These are phyloP conservation scores for Uromyces viciae-fabae DNA, from an alignment of 1,284 basidiomycete genomes.

Conservation along the genomic window DNA sequence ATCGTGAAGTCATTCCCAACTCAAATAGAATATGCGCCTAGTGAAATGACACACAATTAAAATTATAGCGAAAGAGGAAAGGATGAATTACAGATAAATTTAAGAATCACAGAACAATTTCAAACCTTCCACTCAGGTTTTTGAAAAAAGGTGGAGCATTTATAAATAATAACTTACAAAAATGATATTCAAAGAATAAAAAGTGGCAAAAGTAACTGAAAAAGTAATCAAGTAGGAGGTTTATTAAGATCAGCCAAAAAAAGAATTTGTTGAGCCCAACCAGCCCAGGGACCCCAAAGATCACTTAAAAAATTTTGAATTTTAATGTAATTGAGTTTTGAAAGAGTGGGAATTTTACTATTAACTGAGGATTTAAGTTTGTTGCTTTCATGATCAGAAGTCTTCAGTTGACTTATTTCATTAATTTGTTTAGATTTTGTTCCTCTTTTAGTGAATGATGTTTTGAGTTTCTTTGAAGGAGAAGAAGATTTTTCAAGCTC, in stretches of 20 bases:
- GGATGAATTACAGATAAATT: no score
- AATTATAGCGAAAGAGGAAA: no score
- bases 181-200: no score
- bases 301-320: not conserved
- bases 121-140: no score
- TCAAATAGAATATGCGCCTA: no score
- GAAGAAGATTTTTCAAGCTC: constrained; percentile 43
- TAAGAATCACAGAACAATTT: no score
- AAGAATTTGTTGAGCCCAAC: constrained; percentile 83
- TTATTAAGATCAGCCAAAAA: constrained; percentile 55
- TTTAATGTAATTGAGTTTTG: constrained; percentile 11
- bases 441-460: no score
- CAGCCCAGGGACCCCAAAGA: constrained; percentile 63
- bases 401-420: constrained; percentile 71
- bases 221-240: not conserved
- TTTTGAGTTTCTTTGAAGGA: constrained; percentile 49
- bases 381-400: constrained; percentile 60
- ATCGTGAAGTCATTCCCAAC: no score
- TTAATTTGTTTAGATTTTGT: constrained; percentile 68
- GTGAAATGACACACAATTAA: no score
- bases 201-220: no score
- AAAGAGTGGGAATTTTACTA: not conserved
- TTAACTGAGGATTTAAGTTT: not conserved
- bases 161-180: no score
- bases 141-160: no score